Conservation (phyloP, 805 yeast species). For the Danielia reshetovae region DNA sequence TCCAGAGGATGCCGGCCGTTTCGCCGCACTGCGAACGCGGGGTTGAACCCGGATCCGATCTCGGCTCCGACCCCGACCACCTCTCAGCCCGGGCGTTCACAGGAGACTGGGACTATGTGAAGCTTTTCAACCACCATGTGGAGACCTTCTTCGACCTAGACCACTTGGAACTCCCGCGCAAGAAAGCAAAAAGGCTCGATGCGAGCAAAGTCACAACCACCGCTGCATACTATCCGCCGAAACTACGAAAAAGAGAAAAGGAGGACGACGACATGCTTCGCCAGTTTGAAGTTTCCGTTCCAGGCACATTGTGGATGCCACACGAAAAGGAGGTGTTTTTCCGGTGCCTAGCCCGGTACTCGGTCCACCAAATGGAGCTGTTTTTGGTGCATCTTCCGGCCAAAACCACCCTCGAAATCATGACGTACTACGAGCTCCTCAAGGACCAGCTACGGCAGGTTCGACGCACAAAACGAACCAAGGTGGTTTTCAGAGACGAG, state of each 20-base stretch:
- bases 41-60: too few relatives aligned
- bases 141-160: conserved; percentile 7
- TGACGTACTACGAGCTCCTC: conserved; percentile 41
- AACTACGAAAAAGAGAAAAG: neutral
- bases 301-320: conserved; percentile 43
- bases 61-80: too few relatives aligned
- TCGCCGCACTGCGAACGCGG: too few relatives aligned
- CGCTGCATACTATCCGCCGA: conserved; percentile 8
- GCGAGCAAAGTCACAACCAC: conserved; percentile 11
- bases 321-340: conserved; percentile 52
- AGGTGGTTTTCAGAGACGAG: conserved; percentile 1
- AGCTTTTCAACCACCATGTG: conserved; percentile 9
- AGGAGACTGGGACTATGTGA: conserved; percentile 1
- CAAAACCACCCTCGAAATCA: conserved; percentile 44
- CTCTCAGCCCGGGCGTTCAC: too few relatives aligned
- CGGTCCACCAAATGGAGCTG: conserved; percentile 43
- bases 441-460: conserved; percentile 20
- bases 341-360: conserved; percentile 43
- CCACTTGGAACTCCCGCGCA: neutral
- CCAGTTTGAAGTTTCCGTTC: too few relatives aligned
- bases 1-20: too few relatives aligned
- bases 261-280: neutral
- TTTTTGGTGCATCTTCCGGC: conserved; percentile 35
- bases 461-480: conserved; percentile 14
- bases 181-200: neutral